Percentiles rank a stretch among this genome's conserved stretches.
These are phyloP conservation scores for Leishmania turanica DNA, from an alignment of 208 protist genomes.

Conservation along the genomic window DNA sequence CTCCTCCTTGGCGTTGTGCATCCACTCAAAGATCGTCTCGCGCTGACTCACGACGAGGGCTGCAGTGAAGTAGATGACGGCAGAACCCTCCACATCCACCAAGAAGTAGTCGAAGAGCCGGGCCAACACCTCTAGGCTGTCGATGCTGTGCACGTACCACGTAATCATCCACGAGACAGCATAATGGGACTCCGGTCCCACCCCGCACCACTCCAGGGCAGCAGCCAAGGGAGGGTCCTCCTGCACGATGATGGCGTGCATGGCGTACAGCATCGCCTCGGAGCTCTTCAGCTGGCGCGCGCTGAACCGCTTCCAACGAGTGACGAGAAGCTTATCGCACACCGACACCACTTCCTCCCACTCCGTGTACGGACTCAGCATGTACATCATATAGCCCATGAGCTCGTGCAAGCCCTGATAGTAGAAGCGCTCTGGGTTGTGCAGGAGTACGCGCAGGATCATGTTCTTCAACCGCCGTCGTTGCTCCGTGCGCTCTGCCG, in stretches of 20 bases:
- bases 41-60: conserved; percentile 65
- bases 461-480: conserved; percentile 54
- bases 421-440: conserved; percentile 67
- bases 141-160: conserved; percentile 77
- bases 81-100: conserved; percentile 44
- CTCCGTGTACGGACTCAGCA: conserved; percentile 40
- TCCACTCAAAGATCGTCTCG: conserved; percentile 52
- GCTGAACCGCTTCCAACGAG: conserved; percentile 66
- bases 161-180: conserved; percentile 88
- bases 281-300: conserved; percentile 50
- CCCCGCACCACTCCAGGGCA: conserved; percentile 63
- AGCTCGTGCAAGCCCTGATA: conserved; percentile 90
- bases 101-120: conserved; percentile 85
- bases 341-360: conserved; percentile 56
- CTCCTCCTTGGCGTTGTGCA: conserved; percentile 40
- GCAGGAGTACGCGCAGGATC: conserved; percentile 57
- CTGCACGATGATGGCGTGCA: conserved; percentile 69
- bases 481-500: conserved; percentile 42
- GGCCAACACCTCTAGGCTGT: conserved; percentile 43
- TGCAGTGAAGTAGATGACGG: conserved; percentile 77
- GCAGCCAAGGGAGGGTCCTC: conserved; percentile 60
- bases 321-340: conserved; percentile 60
- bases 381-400: conserved; percentile 83
- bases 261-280: conserved; percentile 78
- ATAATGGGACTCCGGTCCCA: conserved; percentile 88